phyloP scores from a whole-genome alignment of 495 filamentous ascomycete genomes.

The Penicillium nucicola region DNA sequence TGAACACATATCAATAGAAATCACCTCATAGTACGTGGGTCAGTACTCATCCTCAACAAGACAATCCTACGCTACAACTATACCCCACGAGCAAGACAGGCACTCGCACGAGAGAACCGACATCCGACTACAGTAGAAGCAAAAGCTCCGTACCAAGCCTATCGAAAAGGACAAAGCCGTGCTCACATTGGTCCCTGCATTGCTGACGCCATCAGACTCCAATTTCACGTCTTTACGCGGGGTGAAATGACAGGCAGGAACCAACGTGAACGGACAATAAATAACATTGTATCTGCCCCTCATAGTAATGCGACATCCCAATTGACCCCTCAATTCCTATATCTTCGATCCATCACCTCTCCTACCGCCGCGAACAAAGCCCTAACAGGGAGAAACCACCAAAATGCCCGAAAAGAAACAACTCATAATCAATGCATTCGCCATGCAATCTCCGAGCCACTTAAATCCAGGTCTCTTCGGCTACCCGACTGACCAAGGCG shows the following conservation, averaged over 20 bases:
- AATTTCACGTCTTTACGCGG: slow-evolving; percentile 26
- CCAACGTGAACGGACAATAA: slow-evolving; percentile 6
- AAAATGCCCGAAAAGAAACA: slow-evolving; percentile 39
- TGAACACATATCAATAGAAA: no score
- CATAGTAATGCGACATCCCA: background rate
- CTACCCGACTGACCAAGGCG: slow-evolving; percentile 46
- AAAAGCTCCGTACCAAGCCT: no score
- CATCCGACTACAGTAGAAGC: no score
- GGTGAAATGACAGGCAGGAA: slow-evolving; percentile 7
- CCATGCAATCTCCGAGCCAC: slow-evolving; percentile 47
- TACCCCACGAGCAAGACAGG: no score
- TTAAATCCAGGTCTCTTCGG: slow-evolving; percentile 49
- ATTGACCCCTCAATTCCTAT: background rate
- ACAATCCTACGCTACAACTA: no score
- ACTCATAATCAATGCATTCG: slow-evolving; percentile 58
- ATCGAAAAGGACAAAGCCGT: no score
- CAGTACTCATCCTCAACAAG: no score
- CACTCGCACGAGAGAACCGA: no score
- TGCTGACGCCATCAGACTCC: slow-evolving; percentile 31
- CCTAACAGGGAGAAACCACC: background rate
- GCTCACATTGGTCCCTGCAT: background rate
- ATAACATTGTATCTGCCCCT: background rate
- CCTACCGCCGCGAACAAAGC: background rate
- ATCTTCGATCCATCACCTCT: background rate
- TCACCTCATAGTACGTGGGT: no score